Conservation (phyloP, 768 basidiomycete genomes). For the Hemileccinum rubropunctum region DNA sequence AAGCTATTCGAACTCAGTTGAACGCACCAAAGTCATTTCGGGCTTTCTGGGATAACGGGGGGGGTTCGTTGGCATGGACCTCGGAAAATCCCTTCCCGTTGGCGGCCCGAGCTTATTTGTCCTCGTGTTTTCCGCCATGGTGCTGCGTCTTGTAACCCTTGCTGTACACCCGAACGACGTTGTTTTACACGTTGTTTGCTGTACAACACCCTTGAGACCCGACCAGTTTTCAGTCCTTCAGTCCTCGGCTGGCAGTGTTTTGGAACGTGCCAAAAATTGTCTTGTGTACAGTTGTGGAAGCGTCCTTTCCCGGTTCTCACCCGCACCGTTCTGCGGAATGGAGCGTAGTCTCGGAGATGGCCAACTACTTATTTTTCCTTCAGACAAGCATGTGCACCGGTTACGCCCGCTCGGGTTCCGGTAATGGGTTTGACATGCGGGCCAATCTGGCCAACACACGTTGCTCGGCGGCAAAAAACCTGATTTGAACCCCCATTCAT, state of each 20-base stretch:
- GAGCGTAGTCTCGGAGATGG: not conserved
- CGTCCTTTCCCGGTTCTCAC: no score
- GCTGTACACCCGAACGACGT: not conserved
- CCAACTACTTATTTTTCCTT: not conserved
- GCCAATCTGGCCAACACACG: conserved; percentile 14
- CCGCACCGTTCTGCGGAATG: no score
- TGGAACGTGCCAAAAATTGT: not conserved
- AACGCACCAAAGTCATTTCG: conserved; percentile 24
- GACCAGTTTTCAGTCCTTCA: no score
- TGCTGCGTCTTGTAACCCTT: no score
- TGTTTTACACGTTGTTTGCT: conserved; percentile 7
- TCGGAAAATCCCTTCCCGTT: conserved; percentile 13
- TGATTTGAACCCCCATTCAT: no score
- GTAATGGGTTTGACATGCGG: not conserved
- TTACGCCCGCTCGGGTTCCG: conserved; percentile 4
- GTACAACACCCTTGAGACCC: no score
- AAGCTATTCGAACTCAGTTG: conserved; percentile 21
- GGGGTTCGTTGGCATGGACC: conserved; percentile 3
- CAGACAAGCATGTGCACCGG: conserved; percentile 1
- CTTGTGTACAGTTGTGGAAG: no score
- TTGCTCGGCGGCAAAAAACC: conserved; percentile 12
- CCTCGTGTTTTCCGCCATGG: conserved; percentile 36
- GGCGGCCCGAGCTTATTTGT: not conserved
- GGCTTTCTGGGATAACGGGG: conserved; percentile 23
- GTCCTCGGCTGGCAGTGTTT: conserved; percentile 3